Evolutionary conservation across 768 basidiomycete genomes (phyloP), one percentile per base, ranked within the genome.

Genomic region (Termitomyces sp.): DNA sequence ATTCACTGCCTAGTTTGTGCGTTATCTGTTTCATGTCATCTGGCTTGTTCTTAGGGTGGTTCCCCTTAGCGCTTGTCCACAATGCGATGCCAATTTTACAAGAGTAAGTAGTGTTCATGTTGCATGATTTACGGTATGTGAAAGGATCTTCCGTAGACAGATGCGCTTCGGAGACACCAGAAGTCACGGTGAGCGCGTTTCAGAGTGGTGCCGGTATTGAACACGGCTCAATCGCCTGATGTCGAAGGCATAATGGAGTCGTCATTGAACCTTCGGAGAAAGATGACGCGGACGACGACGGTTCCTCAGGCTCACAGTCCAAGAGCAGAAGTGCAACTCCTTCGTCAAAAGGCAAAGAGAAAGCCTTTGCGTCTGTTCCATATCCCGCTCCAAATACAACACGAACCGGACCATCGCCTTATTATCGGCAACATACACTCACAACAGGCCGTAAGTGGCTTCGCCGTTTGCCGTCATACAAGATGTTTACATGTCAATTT

Each of bases 71-170:
- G 74, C 82, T 43, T 91, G 89, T 70, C 87, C 88, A 2, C 87
- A 90, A 66, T 91, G 89, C 61, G 88, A 90, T 64, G 86, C 89
- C 41, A 84, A 83, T 37, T 91, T 91, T 65, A 90, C 89, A 46
- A 77, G 89, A 71, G 89, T 89, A 69, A 67, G 83, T 81, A 41
- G 29, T 9, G 26, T 14, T 43, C 36, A 46, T 62, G 50, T 46
- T 24, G 41, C 20, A 55, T 32, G 46, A 47, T 54, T 46, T 62
- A 51, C 55, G 50, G 53, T 27, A 46, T 53, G 58, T 55, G 57
- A 61, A 53, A 61, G 65, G 51, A 71, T 63, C 14, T 29, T 53
- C 44, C 51, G 59, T 63, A 91, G 89, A 86, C 87, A n/a, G 89
- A 91, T 70, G 89, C 89, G 20, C 76, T 89, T n/a, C 77, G 86